Evolutionary conservation across 2,329 filamentous ascomycete genomes (phyloP).

Genomic region (Sarocladiaceae sp.): DNA sequence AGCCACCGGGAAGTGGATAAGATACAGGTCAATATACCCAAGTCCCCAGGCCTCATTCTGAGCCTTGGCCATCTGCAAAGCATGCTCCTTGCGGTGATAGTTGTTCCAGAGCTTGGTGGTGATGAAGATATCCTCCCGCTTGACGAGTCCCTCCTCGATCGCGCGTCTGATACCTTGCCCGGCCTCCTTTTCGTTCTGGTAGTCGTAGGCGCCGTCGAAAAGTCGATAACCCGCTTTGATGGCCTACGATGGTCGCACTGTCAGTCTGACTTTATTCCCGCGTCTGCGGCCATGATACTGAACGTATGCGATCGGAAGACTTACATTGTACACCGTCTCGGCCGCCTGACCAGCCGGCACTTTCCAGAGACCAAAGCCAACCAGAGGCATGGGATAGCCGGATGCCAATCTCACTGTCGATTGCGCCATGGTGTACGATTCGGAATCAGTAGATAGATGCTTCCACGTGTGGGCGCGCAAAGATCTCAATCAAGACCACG

Average conservation of each 20-base stretch:
- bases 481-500: not conserved
- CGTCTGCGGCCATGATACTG: not conserved
- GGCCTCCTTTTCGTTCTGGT: conserved; percentile 59
- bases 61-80: conserved; percentile 48
- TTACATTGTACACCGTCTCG: conserved; percentile 56
- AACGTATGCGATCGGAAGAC: not conserved
- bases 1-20: conserved; percentile 57
- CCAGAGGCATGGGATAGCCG: conserved; percentile 49
- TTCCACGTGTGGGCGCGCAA: not conserved
- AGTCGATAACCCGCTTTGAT: conserved; percentile 59
- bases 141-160: conserved; percentile 35
- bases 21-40: conserved; percentile 55
- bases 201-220: conserved; percentile 48
- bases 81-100: conserved; percentile 52
- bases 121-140: conserved; percentile 50
- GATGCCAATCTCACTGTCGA: conserved; percentile 37
- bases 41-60: conserved; percentile 49
- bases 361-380: conserved; percentile 65
- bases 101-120: conserved; percentile 64
- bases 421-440: conserved; percentile 18
- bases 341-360: conserved; percentile 38
- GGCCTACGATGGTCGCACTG: conserved; percentile 31
- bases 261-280: not conserved
- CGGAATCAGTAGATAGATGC: not conserved
- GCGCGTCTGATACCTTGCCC: conserved; percentile 47